phyloP scores from a whole-genome alignment of 768 basidiomycete species.

The Hypsizygus marmoreus region DNA sequence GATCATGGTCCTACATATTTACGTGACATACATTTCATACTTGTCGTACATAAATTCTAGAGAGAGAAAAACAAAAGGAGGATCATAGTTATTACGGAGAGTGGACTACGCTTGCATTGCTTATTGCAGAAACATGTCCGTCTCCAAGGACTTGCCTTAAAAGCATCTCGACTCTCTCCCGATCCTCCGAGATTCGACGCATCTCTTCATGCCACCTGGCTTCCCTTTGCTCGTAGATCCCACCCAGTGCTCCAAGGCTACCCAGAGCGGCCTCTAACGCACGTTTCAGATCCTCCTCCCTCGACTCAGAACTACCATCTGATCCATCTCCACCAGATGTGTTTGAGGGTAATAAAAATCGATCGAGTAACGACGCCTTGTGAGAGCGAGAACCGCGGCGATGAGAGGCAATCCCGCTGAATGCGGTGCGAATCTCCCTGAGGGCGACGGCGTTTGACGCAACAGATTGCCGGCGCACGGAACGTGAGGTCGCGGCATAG shows the following conservation, averaged over 20 bases:
- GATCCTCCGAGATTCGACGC: constrained; percentile 61
- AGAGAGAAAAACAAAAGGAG: no score
- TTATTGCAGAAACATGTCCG: background rate
- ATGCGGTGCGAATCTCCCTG: constrained; percentile 53
- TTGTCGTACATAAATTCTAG: no score
- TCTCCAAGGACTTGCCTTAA: constrained; percentile 63
- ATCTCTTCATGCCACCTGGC: constrained; percentile 74
- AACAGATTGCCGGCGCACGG: constrained; percentile 58
- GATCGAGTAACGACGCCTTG: constrained; percentile 45
- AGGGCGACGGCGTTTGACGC: constrained; percentile 51
- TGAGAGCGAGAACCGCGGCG: constrained; percentile 49
- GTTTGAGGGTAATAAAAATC: constrained; percentile 47
- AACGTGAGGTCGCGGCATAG: constrained; percentile 64
- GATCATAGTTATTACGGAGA: no score
- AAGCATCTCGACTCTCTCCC: constrained; percentile 66
- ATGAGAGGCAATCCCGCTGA: constrained; percentile 59
- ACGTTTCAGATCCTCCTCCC: constrained; percentile 67
- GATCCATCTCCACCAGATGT: constrained; percentile 55
- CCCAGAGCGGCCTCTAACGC: constrained; percentile 69
- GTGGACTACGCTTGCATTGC: no score
- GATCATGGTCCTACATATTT: no score
- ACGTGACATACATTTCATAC: no score
- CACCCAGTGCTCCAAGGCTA: constrained; percentile 61
- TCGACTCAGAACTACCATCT: constrained; percentile 50
- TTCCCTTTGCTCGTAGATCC: constrained; percentile 70